Conservation (phyloP, 1,284 basidiomycete species). For the Fistulinella cinereoalba region DNA sequence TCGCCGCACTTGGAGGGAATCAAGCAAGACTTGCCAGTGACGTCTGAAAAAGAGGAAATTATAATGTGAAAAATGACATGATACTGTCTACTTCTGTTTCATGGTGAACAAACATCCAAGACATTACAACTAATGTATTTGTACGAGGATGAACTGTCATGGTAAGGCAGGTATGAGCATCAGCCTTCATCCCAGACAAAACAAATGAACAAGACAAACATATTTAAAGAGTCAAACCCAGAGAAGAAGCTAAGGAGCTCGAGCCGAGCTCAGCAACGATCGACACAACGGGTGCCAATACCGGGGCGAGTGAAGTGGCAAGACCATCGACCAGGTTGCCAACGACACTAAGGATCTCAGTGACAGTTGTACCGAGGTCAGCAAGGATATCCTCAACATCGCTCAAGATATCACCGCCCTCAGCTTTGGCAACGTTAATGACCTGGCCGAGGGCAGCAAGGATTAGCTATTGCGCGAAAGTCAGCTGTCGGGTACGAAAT, state of each 20-base stretch:
- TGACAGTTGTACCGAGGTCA: slow-evolving; percentile 31
- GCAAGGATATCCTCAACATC: slow-evolving; percentile 29
- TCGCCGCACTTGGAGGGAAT: too few species aligned
- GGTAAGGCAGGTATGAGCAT: too few species aligned
- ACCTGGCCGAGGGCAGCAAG: slow-evolving; percentile 32
- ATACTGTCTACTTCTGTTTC: background rate
- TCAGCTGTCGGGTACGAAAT: background rate
- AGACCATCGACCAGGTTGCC: slow-evolving; percentile 20
- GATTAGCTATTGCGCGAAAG: slow-evolving; percentile 23
- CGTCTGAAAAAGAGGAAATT: too few species aligned
- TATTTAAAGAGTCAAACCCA: slow-evolving; percentile 9
- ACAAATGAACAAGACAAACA: slow-evolving; percentile 1
- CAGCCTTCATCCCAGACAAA: too few species aligned
- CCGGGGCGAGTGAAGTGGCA: background rate
- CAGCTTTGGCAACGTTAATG: background rate
- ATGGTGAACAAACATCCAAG: background rate
- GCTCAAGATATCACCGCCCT: slow-evolving; percentile 13
- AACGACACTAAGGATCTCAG: slow-evolving; percentile 32
- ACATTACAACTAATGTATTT: background rate
- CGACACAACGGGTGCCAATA: background rate
- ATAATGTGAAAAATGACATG: background rate
- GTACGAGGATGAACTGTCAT: background rate
- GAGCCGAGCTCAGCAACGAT: background rate
- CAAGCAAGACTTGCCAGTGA: too few species aligned
- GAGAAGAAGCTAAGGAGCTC: slow-evolving; percentile 8